phyloP scores from a whole-genome alignment of 306 rosid genomes.

The Prunus fruticosa region DNA sequence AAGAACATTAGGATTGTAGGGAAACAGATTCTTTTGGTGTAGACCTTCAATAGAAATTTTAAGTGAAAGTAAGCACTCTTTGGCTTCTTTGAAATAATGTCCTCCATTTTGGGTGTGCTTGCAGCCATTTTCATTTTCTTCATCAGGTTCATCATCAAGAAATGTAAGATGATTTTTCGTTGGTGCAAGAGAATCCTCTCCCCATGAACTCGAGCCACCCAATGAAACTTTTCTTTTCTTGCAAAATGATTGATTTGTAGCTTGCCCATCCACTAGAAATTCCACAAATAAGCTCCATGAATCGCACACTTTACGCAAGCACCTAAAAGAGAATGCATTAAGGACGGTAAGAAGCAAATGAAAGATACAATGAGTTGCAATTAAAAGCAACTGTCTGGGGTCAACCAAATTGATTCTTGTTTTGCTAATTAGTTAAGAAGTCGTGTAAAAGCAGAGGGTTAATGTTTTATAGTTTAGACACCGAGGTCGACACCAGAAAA shows the following conservation, averaged over 20 bases:
- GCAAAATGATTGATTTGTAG: conserved; percentile 36
- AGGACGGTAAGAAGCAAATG: conserved; percentile 17
- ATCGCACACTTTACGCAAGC: conserved; percentile 58
- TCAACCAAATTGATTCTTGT: neutral
- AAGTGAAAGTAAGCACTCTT: conserved; percentile 63
- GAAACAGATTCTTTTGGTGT: conserved; percentile 71
- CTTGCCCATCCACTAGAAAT: conserved; percentile 41
- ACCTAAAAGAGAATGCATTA: conserved; percentile 40
- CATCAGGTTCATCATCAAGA: neutral
- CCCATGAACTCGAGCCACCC: conserved; percentile 24
- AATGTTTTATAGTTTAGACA: neutral
- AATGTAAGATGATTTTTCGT: conserved; percentile 19
- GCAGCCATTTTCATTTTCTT: neutral
- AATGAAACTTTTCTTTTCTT: conserved; percentile 57
- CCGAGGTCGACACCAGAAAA: too few species aligned
- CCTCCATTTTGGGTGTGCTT: conserved; percentile 4
- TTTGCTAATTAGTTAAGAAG: neutral
- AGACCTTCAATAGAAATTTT: conserved; percentile 72
- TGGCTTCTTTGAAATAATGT: conserved; percentile 47
- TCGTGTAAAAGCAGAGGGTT: neutral
- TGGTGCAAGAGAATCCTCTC: conserved; percentile 21
- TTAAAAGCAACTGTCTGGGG: neutral
- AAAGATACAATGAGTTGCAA: neutral
- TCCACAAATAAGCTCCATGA: conserved; percentile 57
- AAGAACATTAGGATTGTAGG: conserved; percentile 72